Conservation (phyloP, 371 early-diverging fungal genomes). For the Modicella reniformis region DNA sequence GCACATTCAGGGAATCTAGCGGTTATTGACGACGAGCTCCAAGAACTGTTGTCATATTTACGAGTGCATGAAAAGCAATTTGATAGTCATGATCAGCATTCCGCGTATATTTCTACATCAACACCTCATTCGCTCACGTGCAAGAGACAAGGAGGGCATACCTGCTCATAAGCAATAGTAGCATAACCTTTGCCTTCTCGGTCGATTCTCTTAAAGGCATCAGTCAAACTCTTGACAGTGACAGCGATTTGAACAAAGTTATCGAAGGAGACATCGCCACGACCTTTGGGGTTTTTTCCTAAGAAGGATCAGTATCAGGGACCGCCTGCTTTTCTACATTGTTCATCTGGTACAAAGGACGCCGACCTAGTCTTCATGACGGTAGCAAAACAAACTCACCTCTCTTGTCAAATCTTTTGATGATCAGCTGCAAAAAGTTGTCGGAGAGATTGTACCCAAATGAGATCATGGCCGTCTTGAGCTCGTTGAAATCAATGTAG, state of each 20-base stretch:
- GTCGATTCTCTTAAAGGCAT: constrained; percentile 71
- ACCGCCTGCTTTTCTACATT: constrained; percentile 5
- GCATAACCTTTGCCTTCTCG: constrained; percentile 71
- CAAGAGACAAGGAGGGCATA: constrained; percentile 14
- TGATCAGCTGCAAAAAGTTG: constrained; percentile 60
- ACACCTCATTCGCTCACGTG: not conserved
- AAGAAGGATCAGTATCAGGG: constrained; percentile 34
- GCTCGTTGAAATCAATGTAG: constrained; percentile 70
- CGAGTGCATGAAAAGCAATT: not conserved
- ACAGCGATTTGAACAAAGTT: constrained; percentile 78
- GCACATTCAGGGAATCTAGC: constrained; percentile 34
- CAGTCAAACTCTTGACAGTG: constrained; percentile 74
- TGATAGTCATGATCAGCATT: not conserved
- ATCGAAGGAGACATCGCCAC: constrained; percentile 71
- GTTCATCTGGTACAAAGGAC: too few species aligned
- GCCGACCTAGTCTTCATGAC: not conserved
- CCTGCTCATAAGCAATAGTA: constrained; percentile 68
- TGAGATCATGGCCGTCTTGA: constrained; percentile 67
- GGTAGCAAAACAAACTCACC: constrained; percentile 55
- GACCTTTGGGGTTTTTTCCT: constrained; percentile 49
- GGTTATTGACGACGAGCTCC: constrained; percentile 60
- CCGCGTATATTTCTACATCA: not conserved
- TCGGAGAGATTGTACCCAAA: constrained; percentile 77
- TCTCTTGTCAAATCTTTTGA: constrained; percentile 71
- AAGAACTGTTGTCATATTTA: constrained; percentile 55